Evolutionary conservation across 208 protist genomes (phyloP), one percentile per base, ranked within the genome.

Genomic region (Trypanosoma lewisi): DNA sequence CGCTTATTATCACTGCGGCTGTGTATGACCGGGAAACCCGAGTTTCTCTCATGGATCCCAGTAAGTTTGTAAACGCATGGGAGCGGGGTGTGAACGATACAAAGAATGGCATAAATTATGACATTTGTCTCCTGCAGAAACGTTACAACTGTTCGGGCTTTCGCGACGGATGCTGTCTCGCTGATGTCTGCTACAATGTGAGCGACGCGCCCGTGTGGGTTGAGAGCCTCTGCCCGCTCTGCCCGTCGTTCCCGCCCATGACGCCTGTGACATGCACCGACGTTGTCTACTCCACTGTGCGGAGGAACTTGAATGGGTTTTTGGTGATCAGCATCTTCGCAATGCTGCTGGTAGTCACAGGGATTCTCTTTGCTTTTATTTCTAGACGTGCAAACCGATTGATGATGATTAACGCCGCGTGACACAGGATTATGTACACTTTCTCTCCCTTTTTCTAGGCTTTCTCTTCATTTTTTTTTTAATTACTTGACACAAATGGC

Each of bases 91-190:
- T 73, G 12, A 73, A 73, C 54, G 51, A 64, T 6, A 73, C 67
- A 21, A 42, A 61, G 16, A 61, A 23, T 4, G 39, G 39, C 34
- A 4, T 60, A 48, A 60, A 23, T 33, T 34, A 51, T 48, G 54
- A 58, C 42, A 61, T 80, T 39, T 80, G 75, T 41, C 44, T 17
- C 23, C 41, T 67, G 23, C 63, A 80, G 39, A 36, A 61, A n/a
- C 31, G 39, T 17, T 67, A 63, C 25, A 60, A 67, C 42, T 80
- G 69, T 56, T 72, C 58, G 14, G 75, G 75, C 2, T 76, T 76
- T 54, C 63, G 36, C 0, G 45, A 69, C 41, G 68, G 75, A 2
- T 80, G 69, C 54, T 80, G 75, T 60, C 23, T 54, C 4, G 31
- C 75, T 3, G 63, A 19, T 5, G 44, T n/a, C 14, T 76, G 75